These are phyloP conservation scores for Lepidium aucheri DNA, from an alignment of 345 rosid species.

Conservation along the genomic window DNA sequence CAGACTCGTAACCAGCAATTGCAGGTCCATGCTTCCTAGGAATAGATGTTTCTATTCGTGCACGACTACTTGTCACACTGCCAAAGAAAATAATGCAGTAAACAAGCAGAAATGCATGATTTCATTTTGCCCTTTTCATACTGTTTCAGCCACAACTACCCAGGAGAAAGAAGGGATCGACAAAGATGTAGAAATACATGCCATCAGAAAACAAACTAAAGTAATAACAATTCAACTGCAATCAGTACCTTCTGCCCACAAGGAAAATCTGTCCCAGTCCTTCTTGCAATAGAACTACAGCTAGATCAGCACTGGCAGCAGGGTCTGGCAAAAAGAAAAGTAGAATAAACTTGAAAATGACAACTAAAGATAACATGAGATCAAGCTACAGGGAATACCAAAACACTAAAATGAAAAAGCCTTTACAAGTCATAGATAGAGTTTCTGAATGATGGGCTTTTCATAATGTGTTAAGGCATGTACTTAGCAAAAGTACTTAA, in stretches of 20 bases:
- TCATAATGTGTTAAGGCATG: background rate
- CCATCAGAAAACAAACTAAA: background rate
- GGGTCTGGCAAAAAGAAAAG: constrained; percentile 50
- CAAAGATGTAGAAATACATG: background rate
- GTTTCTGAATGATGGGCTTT: background rate
- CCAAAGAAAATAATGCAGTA: constrained; percentile 8
- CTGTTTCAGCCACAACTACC: background rate
- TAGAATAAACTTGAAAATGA: background rate
- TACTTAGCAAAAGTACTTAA: background rate
- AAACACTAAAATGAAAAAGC: background rate
- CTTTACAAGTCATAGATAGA: background rate
- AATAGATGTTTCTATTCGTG: constrained; percentile 82
- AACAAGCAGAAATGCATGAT: background rate
- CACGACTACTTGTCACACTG: constrained; percentile 78
- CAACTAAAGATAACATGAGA: background rate
- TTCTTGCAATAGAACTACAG: constrained; percentile 94
- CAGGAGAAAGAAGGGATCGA: background rate
- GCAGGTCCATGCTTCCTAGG: constrained; percentile 99
- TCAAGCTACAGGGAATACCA: background rate
- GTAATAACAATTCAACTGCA: background rate
- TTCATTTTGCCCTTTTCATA: background rate
- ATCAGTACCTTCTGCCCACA: constrained; percentile 79
- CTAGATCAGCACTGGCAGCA: constrained; percentile 89
- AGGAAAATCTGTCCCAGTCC: constrained; percentile 77
- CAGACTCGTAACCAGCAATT: constrained; percentile 86